Conservation (phyloP, 345 rosid genomes). For the Rhizophora apiculata region DNA sequence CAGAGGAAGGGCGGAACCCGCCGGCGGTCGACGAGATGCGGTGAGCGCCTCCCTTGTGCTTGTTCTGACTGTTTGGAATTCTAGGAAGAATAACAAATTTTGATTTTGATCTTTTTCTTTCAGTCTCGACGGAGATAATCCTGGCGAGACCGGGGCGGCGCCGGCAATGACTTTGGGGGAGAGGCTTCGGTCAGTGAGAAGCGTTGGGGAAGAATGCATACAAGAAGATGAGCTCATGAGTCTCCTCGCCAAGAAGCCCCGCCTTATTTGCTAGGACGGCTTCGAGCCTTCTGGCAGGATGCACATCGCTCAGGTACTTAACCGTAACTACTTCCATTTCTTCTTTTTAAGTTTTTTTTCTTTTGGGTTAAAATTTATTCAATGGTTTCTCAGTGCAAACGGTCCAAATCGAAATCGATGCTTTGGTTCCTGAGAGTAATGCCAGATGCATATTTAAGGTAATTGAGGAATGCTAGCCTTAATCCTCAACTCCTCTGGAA, state of each 20-base stretch:
- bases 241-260: constrained; percentile 69
- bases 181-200: constrained; percentile 62
- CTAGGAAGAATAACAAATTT: too few species aligned
- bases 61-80: too few species aligned
- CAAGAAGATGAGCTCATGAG: constrained; percentile 72
- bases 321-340: not conserved
- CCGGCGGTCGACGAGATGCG: too few species aligned
- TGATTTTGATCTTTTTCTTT: too few species aligned
- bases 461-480: too few species aligned
- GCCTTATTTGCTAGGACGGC: constrained; percentile 86
- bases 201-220: constrained; percentile 85
- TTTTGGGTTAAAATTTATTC: not conserved
- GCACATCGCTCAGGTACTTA: constrained; percentile 91
- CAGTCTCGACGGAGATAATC: too few species aligned
- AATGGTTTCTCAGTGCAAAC: not conserved
- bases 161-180: constrained; percentile 53
- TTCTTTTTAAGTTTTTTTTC: not conserved
- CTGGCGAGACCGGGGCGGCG: too few species aligned
- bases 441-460: too few species aligned
- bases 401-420: too few species aligned
- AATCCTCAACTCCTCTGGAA: not conserved
- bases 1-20: too few species aligned
- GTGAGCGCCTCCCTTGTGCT: too few species aligned
- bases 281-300: constrained; percentile 94
- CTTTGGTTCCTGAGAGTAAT: too few species aligned